These are phyloP conservation scores for Aspergillus intermedius DNA, from an alignment of 2,329 filamentous ascomycete species.

Conservation along the genomic window DNA sequence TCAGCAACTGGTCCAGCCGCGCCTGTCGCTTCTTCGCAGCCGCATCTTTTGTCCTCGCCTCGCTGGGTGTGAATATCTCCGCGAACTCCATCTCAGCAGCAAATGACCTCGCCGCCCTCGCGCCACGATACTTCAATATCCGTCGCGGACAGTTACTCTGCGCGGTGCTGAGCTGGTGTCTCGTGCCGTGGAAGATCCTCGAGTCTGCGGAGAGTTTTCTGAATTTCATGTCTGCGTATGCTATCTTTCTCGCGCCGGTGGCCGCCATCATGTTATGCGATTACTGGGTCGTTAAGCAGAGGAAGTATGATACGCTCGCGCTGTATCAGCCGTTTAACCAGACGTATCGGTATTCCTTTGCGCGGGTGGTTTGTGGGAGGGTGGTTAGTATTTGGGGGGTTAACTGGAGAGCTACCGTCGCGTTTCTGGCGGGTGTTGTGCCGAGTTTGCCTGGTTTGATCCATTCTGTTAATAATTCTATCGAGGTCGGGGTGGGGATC, in stretches of 20 bases:
- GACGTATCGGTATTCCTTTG: constrained; percentile 45
- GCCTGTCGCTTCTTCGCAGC: constrained; percentile 46
- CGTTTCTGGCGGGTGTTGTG: constrained; percentile 52
- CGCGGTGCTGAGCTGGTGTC: constrained; percentile 51
- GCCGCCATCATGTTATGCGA: constrained; percentile 55
- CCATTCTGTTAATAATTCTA: constrained; percentile 32
- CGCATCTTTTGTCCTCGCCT: constrained; percentile 49
- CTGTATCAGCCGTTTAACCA: constrained; percentile 43
- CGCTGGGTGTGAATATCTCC: constrained; percentile 52
- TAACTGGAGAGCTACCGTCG: constrained; percentile 55
- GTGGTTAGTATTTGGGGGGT: constrained; percentile 33
- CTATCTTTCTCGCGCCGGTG: constrained; percentile 60
- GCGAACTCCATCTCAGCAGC: constrained; percentile 46
- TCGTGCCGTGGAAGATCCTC: constrained; percentile 62
- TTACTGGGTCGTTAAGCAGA: constrained; percentile 51
- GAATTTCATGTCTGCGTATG: constrained; percentile 61
- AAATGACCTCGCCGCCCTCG: constrained; percentile 52
- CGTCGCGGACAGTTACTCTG: constrained; percentile 51
- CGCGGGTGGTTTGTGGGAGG: no score
- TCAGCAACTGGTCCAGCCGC: constrained; percentile 34
- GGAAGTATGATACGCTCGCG: constrained; percentile 46
- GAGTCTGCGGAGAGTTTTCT: constrained; percentile 53
- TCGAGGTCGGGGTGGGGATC: constrained; percentile 42
- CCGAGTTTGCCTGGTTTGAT: constrained; percentile 54
- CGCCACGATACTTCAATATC: constrained; percentile 52